Base-by-base conservation (phyloP, 2,329 filamentous ascomycete genomes). In the Fusarium kyushuense region DNA sequence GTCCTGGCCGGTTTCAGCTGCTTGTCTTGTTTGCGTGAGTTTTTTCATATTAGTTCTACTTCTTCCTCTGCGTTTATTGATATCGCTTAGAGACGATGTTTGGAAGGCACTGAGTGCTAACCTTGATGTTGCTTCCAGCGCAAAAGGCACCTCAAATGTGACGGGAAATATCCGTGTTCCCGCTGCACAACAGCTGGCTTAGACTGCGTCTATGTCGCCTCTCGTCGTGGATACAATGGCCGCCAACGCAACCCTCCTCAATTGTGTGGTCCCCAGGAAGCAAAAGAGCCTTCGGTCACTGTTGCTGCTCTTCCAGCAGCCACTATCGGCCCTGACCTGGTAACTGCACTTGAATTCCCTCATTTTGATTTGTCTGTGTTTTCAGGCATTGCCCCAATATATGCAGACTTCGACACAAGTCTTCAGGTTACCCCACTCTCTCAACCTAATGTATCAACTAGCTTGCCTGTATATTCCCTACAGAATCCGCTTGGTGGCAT, bases 11-110 rank as follows among this genome's bases (percentile, higher is more conserved):
- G 23, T 42, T 42, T 23, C 54, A 16, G 29, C 48, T 42, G 48
- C 54, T 10, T 57, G 54, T 23, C 36, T 57, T 35, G 36, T 6
- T 23, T 57, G 54, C n/a, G 54, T 57, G 54, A 54, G 54, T 57
- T 29, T 6, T 5, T 33, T 13, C 41, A 19, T 35, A 3, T 21
- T 21, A 5, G 21, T 17, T 2, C 2, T 13, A 5, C 5, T n/a
- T n/a, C n/a, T n/a, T n/a, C n/a, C n/a, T n/a, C n/a, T n/a, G n/a
- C n/a, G n/a, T n/a, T n/a, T n/a, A n/a, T n/a, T n/a, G n/a, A n/a
- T n/a, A n/a, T n/a, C n/a, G n/a, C n/a, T n/a, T n/a, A n/a, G n/a
- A n/a, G n/a, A n/a, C n/a, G n/a, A n/a, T n/a, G n/a, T n/a, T n/a
- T n/a, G n/a, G n/a, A n/a, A n/a, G n/a, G n/a, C n/a, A 9, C 3